These are phyloP conservation scores for Penicillium verhagenii DNA, from an alignment of 495 filamentous ascomycete genomes.

Conservation along the genomic window DNA sequence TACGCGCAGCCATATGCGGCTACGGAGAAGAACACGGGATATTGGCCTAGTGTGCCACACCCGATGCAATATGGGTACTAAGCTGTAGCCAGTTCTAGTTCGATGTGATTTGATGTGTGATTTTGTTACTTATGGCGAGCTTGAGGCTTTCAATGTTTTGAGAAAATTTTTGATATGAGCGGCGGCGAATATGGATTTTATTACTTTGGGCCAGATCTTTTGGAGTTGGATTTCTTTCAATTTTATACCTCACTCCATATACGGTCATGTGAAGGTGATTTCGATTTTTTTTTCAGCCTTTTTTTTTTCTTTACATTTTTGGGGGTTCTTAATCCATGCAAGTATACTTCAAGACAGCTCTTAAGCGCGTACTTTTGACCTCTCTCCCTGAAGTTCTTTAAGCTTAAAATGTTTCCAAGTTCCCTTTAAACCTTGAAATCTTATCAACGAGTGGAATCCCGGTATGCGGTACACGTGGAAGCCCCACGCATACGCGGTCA, in stretches of 20 bases:
- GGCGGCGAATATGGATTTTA: background rate
- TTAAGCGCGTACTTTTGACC: too few relatives aligned
- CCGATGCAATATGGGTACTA: constrained; percentile 23
- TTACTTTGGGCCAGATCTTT: background rate
- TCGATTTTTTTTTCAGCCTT: too few relatives aligned
- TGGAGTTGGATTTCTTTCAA: too few relatives aligned
- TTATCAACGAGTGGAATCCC: background rate
- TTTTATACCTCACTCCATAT: too few relatives aligned
- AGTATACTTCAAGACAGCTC: too few relatives aligned
- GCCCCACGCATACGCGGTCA: background rate
- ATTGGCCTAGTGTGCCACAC: constrained; percentile 18
- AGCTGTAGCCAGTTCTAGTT: too few relatives aligned
- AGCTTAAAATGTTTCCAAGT: too few relatives aligned
- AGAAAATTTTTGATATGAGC: background rate
- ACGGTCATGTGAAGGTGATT: too few relatives aligned
- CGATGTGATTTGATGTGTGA: too few relatives aligned
- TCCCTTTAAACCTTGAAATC: background rate
- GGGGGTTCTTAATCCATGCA: too few relatives aligned
- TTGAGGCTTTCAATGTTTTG: background rate
- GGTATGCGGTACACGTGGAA: background rate
- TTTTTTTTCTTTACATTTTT: too few relatives aligned
- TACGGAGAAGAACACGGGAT: constrained; percentile 13
- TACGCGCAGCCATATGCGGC: constrained; percentile 17
- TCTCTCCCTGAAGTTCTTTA: too few relatives aligned
- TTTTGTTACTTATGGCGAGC: background rate